phyloP scores from a whole-genome alignment of 768 basidiomycete genomes.

The Nidula microcarpa region DNA sequence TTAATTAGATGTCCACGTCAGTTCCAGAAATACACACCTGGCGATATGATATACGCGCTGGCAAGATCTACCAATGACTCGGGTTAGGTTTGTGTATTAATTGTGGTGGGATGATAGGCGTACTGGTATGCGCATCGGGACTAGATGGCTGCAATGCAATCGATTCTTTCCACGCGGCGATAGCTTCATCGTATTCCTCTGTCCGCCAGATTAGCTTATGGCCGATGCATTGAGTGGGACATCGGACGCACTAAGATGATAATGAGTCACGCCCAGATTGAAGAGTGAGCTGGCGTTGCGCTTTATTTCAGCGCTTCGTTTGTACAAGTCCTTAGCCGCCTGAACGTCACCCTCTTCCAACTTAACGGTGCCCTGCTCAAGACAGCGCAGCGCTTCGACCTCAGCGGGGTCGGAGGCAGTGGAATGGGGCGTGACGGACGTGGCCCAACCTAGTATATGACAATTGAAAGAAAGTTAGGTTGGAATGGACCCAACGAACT shows the following conservation, averaged over 20 bases:
- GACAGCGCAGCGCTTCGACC: conserved; percentile 69
- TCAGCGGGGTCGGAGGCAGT: conserved; percentile 81
- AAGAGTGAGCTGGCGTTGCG: conserved; percentile 79
- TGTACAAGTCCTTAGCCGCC: conserved; percentile 72
- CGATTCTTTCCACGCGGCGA: conserved; percentile 82
- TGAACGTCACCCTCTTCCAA: conserved; percentile 85
- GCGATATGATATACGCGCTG: conserved; percentile 84
- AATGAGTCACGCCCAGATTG: conserved; percentile 86
- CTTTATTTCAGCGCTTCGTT: conserved; percentile 77
- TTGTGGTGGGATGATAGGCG: conserved; percentile 18
- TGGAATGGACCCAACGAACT: conserved; percentile 11
- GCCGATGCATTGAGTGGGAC: background rate
- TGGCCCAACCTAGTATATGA: conserved; percentile 62
- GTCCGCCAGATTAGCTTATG: conserved; percentile 7
- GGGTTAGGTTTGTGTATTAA: conserved; percentile 1
- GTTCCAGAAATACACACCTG: conserved; percentile 19
- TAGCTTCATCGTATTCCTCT: conserved; percentile 90
- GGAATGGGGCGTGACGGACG: conserved; percentile 79
- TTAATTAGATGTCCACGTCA: background rate
- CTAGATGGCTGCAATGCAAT: conserved; percentile 79
- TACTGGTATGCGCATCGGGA: conserved; percentile 86
- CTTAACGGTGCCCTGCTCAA: conserved; percentile 81
- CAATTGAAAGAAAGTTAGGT: background rate
- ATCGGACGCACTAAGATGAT: conserved; percentile 71
- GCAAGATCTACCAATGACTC: conserved; percentile 60